Percentiles rank a stretch among this genome's conserved stretches.
Conservation (phyloP, 768 basidiomycete genomes). For the Astraeus odoratus region DNA sequence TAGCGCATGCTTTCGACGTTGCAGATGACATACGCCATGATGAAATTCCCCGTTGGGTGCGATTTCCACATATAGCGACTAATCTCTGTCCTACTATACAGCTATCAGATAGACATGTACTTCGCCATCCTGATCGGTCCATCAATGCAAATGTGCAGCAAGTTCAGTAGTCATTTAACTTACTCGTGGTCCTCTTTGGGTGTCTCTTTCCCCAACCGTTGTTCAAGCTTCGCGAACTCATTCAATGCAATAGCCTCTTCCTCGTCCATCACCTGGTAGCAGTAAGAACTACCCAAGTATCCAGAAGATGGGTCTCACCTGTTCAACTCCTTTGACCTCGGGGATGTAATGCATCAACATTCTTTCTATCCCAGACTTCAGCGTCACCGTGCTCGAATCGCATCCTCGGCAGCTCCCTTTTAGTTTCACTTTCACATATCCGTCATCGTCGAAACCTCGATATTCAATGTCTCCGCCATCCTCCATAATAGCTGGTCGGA, state of each 20-base stretch:
- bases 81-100: no score
- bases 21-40: no score
- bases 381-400: constrained; percentile 86
- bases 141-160: constrained; percentile 4
- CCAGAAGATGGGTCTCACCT: constrained; percentile 41
- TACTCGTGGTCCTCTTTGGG: constrained; percentile 36
- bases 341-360: constrained; percentile 99
- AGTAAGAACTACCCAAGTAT: constrained; percentile 5
- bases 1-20: no score
- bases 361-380: constrained; percentile 95
- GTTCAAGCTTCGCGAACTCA: constrained; percentile 86
- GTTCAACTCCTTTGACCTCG: constrained; percentile 87
- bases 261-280: constrained; percentile 69
- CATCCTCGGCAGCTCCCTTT: constrained; percentile 98
- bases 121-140: constrained; percentile 55
- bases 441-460: constrained; percentile 80
- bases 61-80: no score
- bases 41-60: no score
- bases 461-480: constrained; percentile 99
- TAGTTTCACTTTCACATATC: constrained; percentile 79
- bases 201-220: constrained; percentile 45
- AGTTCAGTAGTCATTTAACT: constrained; percentile 25
- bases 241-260: constrained; percentile 83
- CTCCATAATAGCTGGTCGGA: constrained; percentile 96
- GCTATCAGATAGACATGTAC: constrained; percentile 75